phyloP scores from a whole-genome alignment of 2,329 filamentous ascomycete genomes.

The Raffaelea albimanens region DNA sequence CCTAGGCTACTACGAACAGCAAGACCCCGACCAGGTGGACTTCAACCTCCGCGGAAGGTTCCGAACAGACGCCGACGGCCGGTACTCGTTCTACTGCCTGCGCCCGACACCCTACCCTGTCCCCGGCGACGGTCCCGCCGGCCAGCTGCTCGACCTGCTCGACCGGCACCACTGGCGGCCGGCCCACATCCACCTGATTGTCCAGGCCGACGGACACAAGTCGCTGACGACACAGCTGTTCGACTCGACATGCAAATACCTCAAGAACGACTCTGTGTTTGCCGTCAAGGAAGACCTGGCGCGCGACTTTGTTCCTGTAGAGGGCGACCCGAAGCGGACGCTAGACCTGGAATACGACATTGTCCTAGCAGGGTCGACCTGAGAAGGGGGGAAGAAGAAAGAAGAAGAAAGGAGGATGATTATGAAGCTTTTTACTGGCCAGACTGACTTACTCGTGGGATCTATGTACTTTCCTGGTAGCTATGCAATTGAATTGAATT shows the following conservation, averaged over 20 bases:
- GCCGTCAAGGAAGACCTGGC: slow-evolving; percentile 25
- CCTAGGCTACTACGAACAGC: slow-evolving; percentile 30
- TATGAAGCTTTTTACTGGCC: too few species aligned
- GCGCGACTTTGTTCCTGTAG: slow-evolving; percentile 17
- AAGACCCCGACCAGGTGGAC: slow-evolving; percentile 48
- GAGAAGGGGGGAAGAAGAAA: background rate
- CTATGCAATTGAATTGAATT: too few species aligned
- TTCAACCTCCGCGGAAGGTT: slow-evolving; percentile 69
- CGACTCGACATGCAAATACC: slow-evolving; percentile 44
- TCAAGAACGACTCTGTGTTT: slow-evolving; percentile 27
- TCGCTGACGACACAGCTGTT: slow-evolving; percentile 58
- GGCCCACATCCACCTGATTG: slow-evolving; percentile 29
- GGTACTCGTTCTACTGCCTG: slow-evolving; percentile 53
- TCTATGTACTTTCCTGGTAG: too few species aligned
- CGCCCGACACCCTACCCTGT: slow-evolving; percentile 48
- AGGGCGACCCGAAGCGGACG: background rate
- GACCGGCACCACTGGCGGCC: slow-evolving; percentile 26
- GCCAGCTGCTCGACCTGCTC: slow-evolving; percentile 21
- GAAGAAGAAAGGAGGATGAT: too few species aligned
- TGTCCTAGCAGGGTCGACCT: background rate
- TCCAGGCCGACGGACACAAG: slow-evolving; percentile 44
- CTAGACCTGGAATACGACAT: background rate
- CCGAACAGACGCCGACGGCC: slow-evolving; percentile 53
- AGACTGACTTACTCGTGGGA: too few species aligned
- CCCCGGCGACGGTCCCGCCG: slow-evolving; percentile 25